phyloP scores from a whole-genome alignment of 73 alveolate species.

The Tetrahymena thermophila region DNA sequence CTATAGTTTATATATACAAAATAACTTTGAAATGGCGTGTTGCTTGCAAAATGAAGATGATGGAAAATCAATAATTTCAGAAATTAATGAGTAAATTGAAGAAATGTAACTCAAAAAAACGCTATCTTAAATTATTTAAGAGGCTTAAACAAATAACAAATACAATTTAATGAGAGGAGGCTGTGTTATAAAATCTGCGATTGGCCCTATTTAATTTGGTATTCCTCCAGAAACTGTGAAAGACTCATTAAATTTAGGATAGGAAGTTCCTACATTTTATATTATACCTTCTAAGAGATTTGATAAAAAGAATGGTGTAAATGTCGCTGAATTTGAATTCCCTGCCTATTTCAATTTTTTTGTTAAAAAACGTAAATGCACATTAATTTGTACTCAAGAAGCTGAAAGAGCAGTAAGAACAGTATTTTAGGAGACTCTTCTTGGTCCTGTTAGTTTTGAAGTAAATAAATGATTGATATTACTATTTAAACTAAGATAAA shows the following conservation, averaged over 20 bases:
- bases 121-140: not conserved
- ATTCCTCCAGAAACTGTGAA: conserved; percentile 46
- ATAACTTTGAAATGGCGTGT: not conserved
- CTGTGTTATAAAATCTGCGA: not conserved
- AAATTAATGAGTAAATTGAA: not conserved
- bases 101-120: not conserved
- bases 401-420: conserved; percentile 24
- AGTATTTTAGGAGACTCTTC: conserved; percentile 32
- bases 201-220: conserved; percentile 39
- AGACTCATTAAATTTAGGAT: conserved; percentile 23
- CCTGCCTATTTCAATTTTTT: conserved; percentile 44
- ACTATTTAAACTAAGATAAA: too few species aligned
- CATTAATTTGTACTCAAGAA: conserved; percentile 19
- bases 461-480: not conserved
- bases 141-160: not conserved
- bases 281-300: conserved; percentile 37
- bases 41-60: not conserved
- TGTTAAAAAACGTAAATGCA: conserved; percentile 16
- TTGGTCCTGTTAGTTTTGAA: conserved; percentile 31
- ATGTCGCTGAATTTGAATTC: conserved; percentile 43
- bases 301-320: conserved; percentile 34
- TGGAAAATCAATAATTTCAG: not conserved
- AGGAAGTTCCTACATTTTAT: conserved; percentile 33
- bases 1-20: not conserved
- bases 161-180: conserved; percentile 21